Evolutionary conservation across 306 rosid genomes (phyloP).

Genomic region (Notholithocarpus densiflorus): DNA sequence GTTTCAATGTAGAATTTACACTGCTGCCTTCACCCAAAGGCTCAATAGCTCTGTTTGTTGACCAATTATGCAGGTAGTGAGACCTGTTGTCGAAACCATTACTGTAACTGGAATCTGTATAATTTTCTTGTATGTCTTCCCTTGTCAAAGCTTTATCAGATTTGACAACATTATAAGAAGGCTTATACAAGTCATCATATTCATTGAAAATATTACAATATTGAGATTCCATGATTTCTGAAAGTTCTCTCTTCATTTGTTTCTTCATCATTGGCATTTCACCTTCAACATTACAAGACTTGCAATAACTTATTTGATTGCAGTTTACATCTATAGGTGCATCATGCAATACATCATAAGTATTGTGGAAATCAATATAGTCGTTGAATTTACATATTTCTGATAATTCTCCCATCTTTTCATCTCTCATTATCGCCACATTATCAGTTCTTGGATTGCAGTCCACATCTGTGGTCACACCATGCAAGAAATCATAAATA

Average conservation of each 20-base stretch:
- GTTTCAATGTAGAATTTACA: conserved; percentile 16
- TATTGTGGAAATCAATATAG: conserved; percentile 9
- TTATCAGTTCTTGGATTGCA: too few relatives aligned
- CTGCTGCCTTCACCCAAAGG: conserved; percentile 3
- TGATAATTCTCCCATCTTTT: too few relatives aligned
- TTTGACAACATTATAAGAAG: not conserved
- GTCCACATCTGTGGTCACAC: too few relatives aligned
- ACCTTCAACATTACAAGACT: not conserved
- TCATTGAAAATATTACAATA: conserved; percentile 7
- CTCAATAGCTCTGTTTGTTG: conserved; percentile 19
- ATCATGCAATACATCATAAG: conserved; percentile 19
- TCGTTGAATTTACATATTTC: conserved; percentile 12
- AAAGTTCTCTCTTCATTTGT: conserved; percentile 25
- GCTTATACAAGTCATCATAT: conserved; percentile 7
- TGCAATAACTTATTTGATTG: conserved; percentile 10
- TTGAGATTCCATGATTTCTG: conserved; percentile 22
- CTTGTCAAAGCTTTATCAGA: not conserved
- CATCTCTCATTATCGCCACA: too few relatives aligned
- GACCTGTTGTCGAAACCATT: not conserved
- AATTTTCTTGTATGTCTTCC: too few relatives aligned
- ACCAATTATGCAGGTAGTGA: not conserved
- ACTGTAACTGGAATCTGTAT: not conserved
- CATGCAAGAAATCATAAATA: too few relatives aligned
- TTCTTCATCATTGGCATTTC: conserved; percentile 13
- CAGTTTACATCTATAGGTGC: conserved; percentile 10